Evolutionary conservation across 176 grass and related monocot species (phyloP).

Genomic region (Eragrostis curvula): DNA sequence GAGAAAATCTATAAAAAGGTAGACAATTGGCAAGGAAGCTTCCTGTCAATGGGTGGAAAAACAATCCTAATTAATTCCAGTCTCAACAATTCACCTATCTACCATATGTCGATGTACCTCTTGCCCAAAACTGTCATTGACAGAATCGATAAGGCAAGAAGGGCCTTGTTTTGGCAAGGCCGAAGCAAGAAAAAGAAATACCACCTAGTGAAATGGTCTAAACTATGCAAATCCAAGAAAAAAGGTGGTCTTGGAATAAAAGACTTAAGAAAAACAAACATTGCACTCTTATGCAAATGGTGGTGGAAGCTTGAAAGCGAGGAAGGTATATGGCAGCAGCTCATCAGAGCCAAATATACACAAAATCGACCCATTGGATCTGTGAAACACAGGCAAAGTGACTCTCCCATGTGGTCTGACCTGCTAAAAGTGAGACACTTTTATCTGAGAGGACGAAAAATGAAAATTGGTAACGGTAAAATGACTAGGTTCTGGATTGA

Average conservation of each 20-base stretch:
- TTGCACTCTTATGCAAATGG: not conserved
- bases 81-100: not conserved
- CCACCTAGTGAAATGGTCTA: not conserved
- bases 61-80: not conserved
- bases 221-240: not conserved
- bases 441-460: too few relatives aligned
- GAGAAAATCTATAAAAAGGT: not conserved
- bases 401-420: too few relatives aligned
- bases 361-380: too few relatives aligned
- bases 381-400: too few relatives aligned
- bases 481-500: too few relatives aligned
- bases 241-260: not conserved
- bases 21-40: not conserved
- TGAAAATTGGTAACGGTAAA: too few relatives aligned
- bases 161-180: not conserved
- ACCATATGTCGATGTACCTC: not conserved
- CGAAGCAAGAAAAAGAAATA: not conserved
- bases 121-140: not conserved
- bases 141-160: not conserved
- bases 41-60: not conserved
- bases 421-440: too few relatives aligned
- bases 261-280: not conserved
- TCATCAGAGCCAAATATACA: not conserved
- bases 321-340: not conserved
- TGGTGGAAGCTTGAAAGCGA: not conserved